A percentile compares a stretch with the other conserved stretches of the same genome.
Conservation (phyloP, 768 basidiomycete species). For the Kwoniella europaea region DNA sequence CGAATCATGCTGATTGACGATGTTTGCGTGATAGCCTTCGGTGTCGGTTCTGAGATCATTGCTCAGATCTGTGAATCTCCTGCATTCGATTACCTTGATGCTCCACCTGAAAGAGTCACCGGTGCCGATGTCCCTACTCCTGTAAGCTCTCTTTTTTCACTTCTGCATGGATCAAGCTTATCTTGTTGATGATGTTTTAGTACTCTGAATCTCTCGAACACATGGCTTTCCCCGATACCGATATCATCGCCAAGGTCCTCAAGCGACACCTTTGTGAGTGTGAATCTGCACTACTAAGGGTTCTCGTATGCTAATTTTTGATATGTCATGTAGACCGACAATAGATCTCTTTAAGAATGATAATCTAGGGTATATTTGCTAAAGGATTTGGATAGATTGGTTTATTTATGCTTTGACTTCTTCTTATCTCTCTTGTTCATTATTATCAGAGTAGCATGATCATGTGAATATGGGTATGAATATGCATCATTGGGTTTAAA, state of each 20-base stretch:
- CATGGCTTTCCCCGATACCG: slow-evolving; percentile 91
- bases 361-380: not conserved
- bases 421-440: not conserved
- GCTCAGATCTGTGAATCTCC: slow-evolving; percentile 97
- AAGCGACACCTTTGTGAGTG: slow-evolving; percentile 67
- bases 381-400: not conserved
- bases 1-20: not conserved
- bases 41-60: slow-evolving; percentile 97
- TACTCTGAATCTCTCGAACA: slow-evolving; percentile 88
- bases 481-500: not conserved
- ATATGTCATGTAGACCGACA: slow-evolving; percentile 33
- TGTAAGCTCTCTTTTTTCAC: slow-evolving; percentile 61
- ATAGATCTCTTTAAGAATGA: slow-evolving; percentile 24
- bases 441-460: not conserved
- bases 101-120: slow-evolving; percentile 95
- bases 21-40: slow-evolving; percentile 65
- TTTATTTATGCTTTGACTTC: not conserved
- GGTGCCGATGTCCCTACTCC: slow-evolving; percentile 97
- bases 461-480: not conserved
- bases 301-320: not conserved
- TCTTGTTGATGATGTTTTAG: slow-evolving; percentile 59
- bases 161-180: not conserved
- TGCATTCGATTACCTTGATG: slow-evolving; percentile 97
- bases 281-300: not conserved
- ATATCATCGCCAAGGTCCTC: slow-evolving; percentile 89